A percentile compares a stretch with the other conserved stretches of the same genome.
These are phyloP conservation scores for Blastomyces gilchristii DNA, from an alignment of 2,329 filamentous ascomycete genomes.

Conservation along the genomic window DNA sequence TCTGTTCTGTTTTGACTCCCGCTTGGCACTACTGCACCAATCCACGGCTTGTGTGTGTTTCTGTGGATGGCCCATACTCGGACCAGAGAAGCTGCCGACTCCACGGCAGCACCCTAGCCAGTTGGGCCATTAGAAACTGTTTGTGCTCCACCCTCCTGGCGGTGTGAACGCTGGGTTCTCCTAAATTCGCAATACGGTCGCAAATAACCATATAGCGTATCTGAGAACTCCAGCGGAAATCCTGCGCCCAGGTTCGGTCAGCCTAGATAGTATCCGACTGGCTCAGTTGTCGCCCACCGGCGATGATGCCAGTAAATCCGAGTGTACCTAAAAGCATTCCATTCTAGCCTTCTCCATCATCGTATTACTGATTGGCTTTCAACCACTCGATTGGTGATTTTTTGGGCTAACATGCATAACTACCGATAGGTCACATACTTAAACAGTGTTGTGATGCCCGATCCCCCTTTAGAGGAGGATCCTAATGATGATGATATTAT, in stretches of 20 bases:
- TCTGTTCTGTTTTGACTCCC: constrained; percentile 8
- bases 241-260: not conserved
- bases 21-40: not conserved
- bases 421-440: constrained; percentile 54
- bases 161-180: not conserved
- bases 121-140: not conserved
- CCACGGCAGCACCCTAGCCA: not conserved
- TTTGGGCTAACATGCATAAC: constrained; percentile 21
- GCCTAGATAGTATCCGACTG: not conserved
- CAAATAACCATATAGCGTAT: not conserved
- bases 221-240: not conserved
- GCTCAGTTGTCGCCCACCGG: not conserved
- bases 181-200: not conserved
- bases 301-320: not conserved
- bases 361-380: not conserved
- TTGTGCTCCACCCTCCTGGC: constrained; percentile 3
- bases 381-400: not conserved
- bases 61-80: not conserved
- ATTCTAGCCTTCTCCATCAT: not conserved
- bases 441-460: constrained; percentile 65
- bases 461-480: constrained; percentile 41
- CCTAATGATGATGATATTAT: constrained; percentile 26
- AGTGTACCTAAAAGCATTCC: not conserved
- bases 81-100: not conserved
- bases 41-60: not conserved